Evolutionary conservation across 805 yeast species (phyloP).

Genomic region (Spathaspora passalidarum): DNA sequence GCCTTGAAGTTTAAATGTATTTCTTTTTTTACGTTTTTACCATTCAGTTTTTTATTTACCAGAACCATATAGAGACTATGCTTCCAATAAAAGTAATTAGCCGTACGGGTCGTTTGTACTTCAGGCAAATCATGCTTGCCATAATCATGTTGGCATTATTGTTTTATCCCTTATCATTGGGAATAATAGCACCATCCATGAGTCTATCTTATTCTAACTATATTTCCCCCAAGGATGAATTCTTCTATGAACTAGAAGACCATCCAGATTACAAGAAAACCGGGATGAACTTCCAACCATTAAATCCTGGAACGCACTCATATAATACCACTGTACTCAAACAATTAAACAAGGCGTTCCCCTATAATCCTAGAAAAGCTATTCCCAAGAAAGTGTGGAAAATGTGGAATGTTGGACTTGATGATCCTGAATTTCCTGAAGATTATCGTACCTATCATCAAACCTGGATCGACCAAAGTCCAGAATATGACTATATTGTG

Average conservation of each 20-base stretch:
- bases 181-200: too few species aligned
- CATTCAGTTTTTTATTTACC: too few species aligned
- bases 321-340: neutral
- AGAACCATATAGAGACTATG: too few species aligned
- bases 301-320: neutral
- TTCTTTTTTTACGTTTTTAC: too few species aligned
- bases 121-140: too few species aligned
- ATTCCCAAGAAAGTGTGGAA: conserved; percentile 45
- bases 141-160: too few species aligned
- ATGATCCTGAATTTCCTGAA: conserved; percentile 57
- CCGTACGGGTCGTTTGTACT: too few species aligned
- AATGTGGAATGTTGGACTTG: conserved; percentile 67
- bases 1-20: too few species aligned
- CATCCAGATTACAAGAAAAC: neutral
- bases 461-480: conserved; percentile 68
- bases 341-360: neutral
- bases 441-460: conserved; percentile 55
- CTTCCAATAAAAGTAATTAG: too few species aligned
- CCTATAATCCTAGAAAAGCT: neutral
- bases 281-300: neutral
- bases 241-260: neutral
- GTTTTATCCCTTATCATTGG: too few species aligned
- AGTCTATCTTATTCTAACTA: too few species aligned
- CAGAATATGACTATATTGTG: conserved; percentile 72
- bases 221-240: neutral